Conservation (phyloP, 257 asterid species). For the Plantago ovata region DNA sequence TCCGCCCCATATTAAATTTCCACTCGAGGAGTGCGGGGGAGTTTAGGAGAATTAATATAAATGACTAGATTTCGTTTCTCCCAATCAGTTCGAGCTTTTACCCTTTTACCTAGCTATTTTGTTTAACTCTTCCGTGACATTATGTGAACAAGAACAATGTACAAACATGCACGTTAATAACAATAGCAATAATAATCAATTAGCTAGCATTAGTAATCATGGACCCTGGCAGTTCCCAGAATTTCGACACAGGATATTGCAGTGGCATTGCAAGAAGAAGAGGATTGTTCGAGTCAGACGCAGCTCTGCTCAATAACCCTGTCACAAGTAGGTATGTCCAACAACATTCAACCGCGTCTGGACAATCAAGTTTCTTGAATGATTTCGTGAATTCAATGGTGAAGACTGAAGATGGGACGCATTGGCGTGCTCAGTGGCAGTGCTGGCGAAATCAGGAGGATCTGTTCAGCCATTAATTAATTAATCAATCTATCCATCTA, state of each 20-base stretch:
- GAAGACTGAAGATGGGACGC: conserved; percentile 41
- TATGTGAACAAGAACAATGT: too few relatives aligned
- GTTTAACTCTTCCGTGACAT: too few relatives aligned
- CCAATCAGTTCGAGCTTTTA: too few relatives aligned
- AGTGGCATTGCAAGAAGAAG: conserved; percentile 16
- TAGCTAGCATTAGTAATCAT: too few relatives aligned
- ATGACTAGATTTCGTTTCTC: too few relatives aligned
- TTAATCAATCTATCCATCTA: too few relatives aligned
- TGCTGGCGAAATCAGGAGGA: conserved; percentile 44
- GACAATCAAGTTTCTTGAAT: conserved; percentile 16
- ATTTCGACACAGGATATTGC: conserved; percentile 38
- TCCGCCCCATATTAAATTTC: too few relatives aligned
- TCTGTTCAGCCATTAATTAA: conserved; percentile 31
- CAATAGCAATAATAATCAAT: too few relatives aligned
- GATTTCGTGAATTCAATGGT: conserved; percentile 48
- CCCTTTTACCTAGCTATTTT: too few relatives aligned
- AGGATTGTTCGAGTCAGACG: conserved; percentile 45
- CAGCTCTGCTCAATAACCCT: conserved; percentile 32
- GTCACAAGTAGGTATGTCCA: conserved; percentile 30
- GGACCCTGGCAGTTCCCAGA: conserved; percentile 44
- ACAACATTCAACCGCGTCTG: conserved; percentile 14
- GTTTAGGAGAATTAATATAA: too few relatives aligned
- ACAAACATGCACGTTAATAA: too few relatives aligned
- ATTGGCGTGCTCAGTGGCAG: conserved; percentile 37
- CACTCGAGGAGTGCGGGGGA: too few relatives aligned